phyloP scores from a whole-genome alignment of 352 stramenopile species.

The Pythium coloratum region DNA sequence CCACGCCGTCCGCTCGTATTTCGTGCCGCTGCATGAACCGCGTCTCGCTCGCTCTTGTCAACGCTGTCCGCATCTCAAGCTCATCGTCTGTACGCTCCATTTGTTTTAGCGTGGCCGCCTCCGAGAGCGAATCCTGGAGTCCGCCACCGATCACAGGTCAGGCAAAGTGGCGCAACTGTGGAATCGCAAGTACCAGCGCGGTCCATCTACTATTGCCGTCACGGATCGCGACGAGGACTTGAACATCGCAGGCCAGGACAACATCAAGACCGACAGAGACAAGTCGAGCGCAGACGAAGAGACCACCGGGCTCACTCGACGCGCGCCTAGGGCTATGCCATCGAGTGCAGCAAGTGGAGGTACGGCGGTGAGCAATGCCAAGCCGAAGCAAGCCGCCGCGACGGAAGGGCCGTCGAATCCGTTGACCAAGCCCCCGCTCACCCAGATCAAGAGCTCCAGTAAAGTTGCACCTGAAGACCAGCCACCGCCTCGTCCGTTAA shows the following conservation, averaged over 20 bases:
- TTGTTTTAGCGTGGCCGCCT: slow-evolving; percentile 22
- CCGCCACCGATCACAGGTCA: slow-evolving; percentile 19
- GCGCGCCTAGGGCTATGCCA: slow-evolving; percentile 27
- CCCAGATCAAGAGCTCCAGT: slow-evolving; percentile 44
- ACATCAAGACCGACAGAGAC: slow-evolving; percentile 5
- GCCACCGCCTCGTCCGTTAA: slow-evolving; percentile 30
- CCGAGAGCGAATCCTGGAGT: slow-evolving; percentile 31
- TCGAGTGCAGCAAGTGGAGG: slow-evolving; percentile 28
- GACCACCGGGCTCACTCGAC: slow-evolving; percentile 9
- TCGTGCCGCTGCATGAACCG: slow-evolving; percentile 5
- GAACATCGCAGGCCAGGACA: slow-evolving; percentile 11
- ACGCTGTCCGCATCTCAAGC: background rate
- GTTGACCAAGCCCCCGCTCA: slow-evolving; percentile 24
- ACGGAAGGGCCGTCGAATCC: slow-evolving; percentile 27
- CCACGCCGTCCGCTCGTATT: background rate
- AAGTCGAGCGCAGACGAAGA: slow-evolving; percentile 1
- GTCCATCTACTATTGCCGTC: slow-evolving; percentile 31
- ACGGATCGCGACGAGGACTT: slow-evolving; percentile 31
- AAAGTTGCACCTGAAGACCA: slow-evolving; percentile 72
- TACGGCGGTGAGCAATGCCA: slow-evolving; percentile 9
- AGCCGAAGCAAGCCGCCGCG: slow-evolving; percentile 15
- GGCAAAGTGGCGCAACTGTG: slow-evolving; percentile 31
- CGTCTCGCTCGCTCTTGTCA: background rate
- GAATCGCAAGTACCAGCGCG: slow-evolving; percentile 34
- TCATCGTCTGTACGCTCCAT: background rate